These are phyloP conservation scores for Blumeriella jaapii DNA, from an alignment of 2,329 filamentous ascomycete genomes.

Conservation along the genomic window DNA sequence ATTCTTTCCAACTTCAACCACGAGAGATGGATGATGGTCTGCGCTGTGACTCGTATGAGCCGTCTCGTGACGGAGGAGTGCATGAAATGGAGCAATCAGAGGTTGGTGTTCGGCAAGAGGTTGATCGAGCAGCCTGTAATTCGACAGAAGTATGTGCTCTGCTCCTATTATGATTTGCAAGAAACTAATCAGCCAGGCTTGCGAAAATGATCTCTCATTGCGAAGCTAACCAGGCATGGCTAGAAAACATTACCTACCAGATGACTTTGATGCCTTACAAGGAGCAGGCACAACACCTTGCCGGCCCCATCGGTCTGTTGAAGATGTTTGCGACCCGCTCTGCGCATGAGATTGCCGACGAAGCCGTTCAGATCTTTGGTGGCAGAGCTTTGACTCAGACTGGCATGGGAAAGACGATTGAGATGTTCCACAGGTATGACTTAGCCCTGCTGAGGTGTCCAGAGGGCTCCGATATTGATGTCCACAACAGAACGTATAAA, in stretches of 20 bases:
- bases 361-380: constrained; percentile 77
- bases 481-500: constrained; percentile 35
- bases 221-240: constrained; percentile 77
- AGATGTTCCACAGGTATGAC: constrained; percentile 66
- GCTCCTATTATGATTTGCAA: neutral
- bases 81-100: constrained; percentile 81
- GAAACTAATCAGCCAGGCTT: constrained; percentile 36
- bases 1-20: constrained; percentile 87
- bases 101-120: constrained; percentile 71
- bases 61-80: constrained; percentile 70
- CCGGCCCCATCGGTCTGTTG: constrained; percentile 70
- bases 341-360: constrained; percentile 70
- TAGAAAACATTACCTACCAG: constrained; percentile 75
- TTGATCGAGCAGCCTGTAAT: constrained; percentile 77
- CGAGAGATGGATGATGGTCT: constrained; percentile 68
- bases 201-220: constrained; percentile 78
- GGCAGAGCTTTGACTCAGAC: constrained; percentile 69
- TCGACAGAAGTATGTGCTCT: constrained; percentile 52
- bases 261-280: constrained; percentile 79
- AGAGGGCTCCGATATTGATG: too few relatives aligned
- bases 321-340: constrained; percentile 69
- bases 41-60: constrained; percentile 51
- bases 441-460: too few relatives aligned
- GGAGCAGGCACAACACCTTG: constrained; percentile 62
- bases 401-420: constrained; percentile 73